phyloP scores from a whole-genome alignment of 371 early-diverging fungal genomes.

The Mucor velutinosus region DNA sequence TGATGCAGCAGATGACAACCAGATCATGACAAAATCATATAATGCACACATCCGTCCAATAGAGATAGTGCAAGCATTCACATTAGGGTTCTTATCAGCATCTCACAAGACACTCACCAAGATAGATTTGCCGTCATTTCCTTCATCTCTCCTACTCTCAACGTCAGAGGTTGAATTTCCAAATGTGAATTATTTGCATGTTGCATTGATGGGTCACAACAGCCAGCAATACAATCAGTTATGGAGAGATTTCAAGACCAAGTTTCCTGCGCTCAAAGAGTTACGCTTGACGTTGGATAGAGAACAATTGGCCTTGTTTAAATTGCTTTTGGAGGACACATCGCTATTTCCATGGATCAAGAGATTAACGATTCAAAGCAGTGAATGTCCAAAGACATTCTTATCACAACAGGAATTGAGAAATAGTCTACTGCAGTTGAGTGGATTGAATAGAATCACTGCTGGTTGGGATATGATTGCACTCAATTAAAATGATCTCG shows the following conservation, averaged over 20 bases:
- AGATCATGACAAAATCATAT: background rate
- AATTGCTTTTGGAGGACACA: conserved; percentile 26
- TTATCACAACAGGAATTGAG: conserved; percentile 28
- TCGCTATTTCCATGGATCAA: conserved; percentile 40
- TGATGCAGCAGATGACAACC: conserved; percentile 24
- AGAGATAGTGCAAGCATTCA: background rate
- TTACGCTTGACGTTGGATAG: conserved; percentile 21
- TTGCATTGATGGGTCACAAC: conserved; percentile 2
- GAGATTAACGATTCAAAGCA: conserved; percentile 24
- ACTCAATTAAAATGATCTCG: conserved; percentile 5
- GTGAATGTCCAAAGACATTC: conserved; percentile 22
- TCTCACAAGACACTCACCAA: conserved; percentile 15
- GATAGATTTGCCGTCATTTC: conserved; percentile 31
- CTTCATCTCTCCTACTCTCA: conserved; percentile 7
- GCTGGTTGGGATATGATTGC: conserved; percentile 47
- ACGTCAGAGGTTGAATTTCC: conserved; percentile 13
- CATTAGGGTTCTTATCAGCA: conserved; percentile 1
- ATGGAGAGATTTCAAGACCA: conserved; percentile 20
- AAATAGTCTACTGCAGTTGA: conserved; percentile 23
- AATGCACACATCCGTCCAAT: background rate
- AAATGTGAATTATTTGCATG: conserved; percentile 10
- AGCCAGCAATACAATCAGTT: background rate
- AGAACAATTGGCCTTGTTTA: conserved; percentile 14
- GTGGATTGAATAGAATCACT: conserved; percentile 35
- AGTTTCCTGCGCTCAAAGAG: conserved; percentile 27